phyloP scores from a whole-genome alignment of 1,284 basidiomycete genomes.

The Mycena sp. region DNA sequence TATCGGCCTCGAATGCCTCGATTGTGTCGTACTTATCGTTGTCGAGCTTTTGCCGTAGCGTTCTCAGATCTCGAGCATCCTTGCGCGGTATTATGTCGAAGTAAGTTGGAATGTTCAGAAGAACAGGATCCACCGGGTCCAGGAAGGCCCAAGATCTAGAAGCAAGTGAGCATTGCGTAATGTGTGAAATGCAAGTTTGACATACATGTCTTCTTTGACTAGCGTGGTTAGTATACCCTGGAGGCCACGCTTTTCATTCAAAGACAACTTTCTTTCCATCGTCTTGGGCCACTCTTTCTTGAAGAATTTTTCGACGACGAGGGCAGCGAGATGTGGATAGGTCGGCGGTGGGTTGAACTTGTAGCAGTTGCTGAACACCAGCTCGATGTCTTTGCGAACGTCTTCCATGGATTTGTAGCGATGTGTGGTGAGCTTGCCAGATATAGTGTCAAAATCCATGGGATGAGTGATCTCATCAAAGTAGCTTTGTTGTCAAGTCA shows the following conservation, averaged over 20 bases:
- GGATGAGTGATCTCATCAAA: slow-evolving; percentile 92
- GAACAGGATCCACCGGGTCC: slow-evolving; percentile 86
- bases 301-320: slow-evolving; percentile 77
- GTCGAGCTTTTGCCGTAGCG: slow-evolving; percentile 87
- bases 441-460: slow-evolving; percentile 95
- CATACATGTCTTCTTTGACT: slow-evolving; percentile 77
- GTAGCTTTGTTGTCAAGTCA: slow-evolving; percentile 66
- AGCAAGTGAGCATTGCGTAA: slow-evolving; percentile 18
- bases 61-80: slow-evolving; percentile 87
- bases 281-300: slow-evolving; percentile 90
- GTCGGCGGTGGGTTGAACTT: slow-evolving; percentile 90
- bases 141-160: slow-evolving; percentile 80
- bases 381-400: slow-evolving; percentile 83
- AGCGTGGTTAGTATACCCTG: slow-evolving; percentile 78
- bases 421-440: slow-evolving; percentile 71
- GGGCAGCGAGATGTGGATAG: slow-evolving; percentile 78
- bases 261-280: slow-evolving; percentile 78
- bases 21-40: slow-evolving; percentile 83
- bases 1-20: slow-evolving; percentile 83
- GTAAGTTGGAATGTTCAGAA: slow-evolving; percentile 84
- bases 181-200: slow-evolving; percentile 27
- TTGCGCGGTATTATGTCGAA: slow-evolving; percentile 77
- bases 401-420: slow-evolving; percentile 85
- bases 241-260: slow-evolving; percentile 85
- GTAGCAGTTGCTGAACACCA: slow-evolving; percentile 90